Percentiles rank a stretch among this genome's conserved stretches.
Evolutionary conservation across 495 filamentous ascomycete species (phyloP).

Genomic region (Oleoguttula mirabilis): DNA sequence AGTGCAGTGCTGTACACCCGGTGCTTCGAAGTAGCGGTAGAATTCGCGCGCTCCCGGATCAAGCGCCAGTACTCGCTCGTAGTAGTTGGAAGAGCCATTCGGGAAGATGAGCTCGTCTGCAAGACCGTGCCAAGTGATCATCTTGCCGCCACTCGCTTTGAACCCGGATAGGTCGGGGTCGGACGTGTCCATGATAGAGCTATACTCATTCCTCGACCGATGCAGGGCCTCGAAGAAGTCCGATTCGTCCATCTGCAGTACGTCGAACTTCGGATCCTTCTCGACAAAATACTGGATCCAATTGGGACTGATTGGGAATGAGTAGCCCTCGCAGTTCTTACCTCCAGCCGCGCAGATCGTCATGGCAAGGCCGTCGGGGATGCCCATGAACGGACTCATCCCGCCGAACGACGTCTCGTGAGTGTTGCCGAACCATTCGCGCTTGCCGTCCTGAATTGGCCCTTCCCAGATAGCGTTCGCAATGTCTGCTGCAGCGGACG

Average conservation of each 20-base stretch:
- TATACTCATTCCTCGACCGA: conserved; percentile 22
- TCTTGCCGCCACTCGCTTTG: conserved; percentile 30
- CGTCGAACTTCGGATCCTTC: conserved; percentile 17
- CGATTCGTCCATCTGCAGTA: conserved; percentile 10
- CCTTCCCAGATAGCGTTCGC: conserved; percentile 21
- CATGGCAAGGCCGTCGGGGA: conserved; percentile 1
- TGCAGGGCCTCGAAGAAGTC: conserved; percentile 24
- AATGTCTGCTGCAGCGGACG: conserved; percentile 16
- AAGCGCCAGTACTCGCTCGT: conserved; percentile 17
- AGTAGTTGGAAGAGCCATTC: conserved; percentile 20
- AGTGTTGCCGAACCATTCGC: conserved; percentile 18
- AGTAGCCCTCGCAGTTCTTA: conserved; percentile 6
- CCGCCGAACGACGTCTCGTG: conserved; percentile 6
- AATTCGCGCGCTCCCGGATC: conserved; percentile 18
- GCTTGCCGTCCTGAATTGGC: conserved; percentile 8
- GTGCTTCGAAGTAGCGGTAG: conserved; percentile 24
- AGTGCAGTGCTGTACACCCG: conserved; percentile 21
- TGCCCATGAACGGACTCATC: neutral
- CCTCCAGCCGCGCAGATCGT: conserved; percentile 6
- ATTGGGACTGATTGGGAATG: conserved; percentile 12
- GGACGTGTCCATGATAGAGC: conserved; percentile 27
- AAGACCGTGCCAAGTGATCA: conserved; percentile 37
- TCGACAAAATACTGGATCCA: conserved; percentile 19
- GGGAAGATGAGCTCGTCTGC: conserved; percentile 22
- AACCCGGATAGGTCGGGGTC: conserved; percentile 36